A percentile compares a stretch with the other conserved stretches of the same genome.
Evolutionary conservation across 2,329 filamentous ascomycete genomes (phyloP).

Genomic region (Verticillium albo-atrum): DNA sequence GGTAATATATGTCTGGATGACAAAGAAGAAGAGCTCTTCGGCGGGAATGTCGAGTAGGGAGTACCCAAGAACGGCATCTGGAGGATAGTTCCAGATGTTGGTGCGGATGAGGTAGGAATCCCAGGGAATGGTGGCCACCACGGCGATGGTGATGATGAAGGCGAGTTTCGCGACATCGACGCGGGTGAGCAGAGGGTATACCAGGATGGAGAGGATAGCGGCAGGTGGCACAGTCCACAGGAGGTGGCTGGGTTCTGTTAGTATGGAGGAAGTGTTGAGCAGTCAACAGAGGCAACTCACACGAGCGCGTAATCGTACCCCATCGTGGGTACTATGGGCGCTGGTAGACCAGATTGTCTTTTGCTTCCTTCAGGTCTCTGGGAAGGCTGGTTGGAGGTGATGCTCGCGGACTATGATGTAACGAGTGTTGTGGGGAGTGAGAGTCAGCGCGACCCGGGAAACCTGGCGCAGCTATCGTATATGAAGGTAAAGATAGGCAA

Average conservation of each 20-base stretch:
- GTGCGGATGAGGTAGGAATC: constrained; percentile 69
- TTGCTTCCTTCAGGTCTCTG: too few relatives aligned
- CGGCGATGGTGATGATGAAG: constrained; percentile 58
- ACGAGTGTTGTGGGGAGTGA: not conserved
- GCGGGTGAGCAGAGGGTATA: constrained; percentile 56
- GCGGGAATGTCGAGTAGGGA: constrained; percentile 61
- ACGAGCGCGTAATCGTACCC: constrained; percentile 59
- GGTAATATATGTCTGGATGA: constrained; percentile 72
- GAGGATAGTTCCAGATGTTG: constrained; percentile 67
- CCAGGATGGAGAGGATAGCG: constrained; percentile 51
- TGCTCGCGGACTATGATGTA: not conserved
- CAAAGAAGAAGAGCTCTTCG: constrained; percentile 74
- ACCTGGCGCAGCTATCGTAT: too few relatives aligned
- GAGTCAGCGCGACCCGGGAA: not conserved
- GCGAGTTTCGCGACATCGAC: constrained; percentile 59
- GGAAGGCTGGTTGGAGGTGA: not conserved
- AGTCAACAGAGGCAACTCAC: constrained; percentile 35
- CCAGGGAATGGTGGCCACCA: constrained; percentile 68
- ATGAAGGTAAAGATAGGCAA: too few relatives aligned
- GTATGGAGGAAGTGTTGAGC: not conserved
- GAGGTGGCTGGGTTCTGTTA: constrained; percentile 44
- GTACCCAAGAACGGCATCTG: constrained; percentile 57
- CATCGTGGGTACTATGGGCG: constrained; percentile 32
- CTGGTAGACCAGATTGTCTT: not conserved
- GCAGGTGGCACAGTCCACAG: constrained; percentile 65